These are phyloP conservation scores for Acer saccharum DNA, from an alignment of 345 rosid genomes.

Conservation along the genomic window DNA sequence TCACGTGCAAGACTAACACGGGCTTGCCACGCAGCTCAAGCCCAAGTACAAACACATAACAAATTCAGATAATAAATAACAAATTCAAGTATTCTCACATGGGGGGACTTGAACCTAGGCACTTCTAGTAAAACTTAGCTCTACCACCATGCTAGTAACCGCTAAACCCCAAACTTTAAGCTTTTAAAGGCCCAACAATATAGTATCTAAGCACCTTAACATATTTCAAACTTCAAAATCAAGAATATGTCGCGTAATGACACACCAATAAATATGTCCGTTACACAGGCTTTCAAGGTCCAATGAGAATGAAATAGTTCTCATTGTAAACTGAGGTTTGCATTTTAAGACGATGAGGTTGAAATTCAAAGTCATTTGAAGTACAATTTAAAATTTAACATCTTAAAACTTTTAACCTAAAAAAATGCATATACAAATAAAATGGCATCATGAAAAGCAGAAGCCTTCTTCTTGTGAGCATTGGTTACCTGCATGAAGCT, in stretches of 20 bases:
- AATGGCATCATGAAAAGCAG: constrained; percentile 17
- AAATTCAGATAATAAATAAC: not conserved
- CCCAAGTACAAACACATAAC: not conserved
- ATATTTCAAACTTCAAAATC: not conserved
- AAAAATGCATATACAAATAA: constrained; percentile 9
- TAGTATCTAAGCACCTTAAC: not conserved
- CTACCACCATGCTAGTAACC: not conserved
- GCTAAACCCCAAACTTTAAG: not conserved
- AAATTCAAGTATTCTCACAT: not conserved
- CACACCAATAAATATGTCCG: not conserved
- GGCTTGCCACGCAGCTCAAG: not conserved
- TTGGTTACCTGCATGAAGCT: constrained; percentile 81
- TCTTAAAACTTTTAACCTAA: not conserved
- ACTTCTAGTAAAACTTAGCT: not conserved
- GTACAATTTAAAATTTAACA: not conserved
- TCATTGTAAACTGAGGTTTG: constrained; percentile 15
- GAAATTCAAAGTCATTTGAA: not conserved
- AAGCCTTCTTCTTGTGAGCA: constrained; percentile 15
- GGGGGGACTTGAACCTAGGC: not conserved
- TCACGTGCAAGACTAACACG: not conserved
- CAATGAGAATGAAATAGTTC: constrained; percentile 5
- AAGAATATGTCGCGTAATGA: not conserved
- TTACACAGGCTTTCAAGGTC: not conserved
- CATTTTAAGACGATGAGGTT: not conserved
- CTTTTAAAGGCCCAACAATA: not conserved